A percentile compares a stretch with the other conserved stretches of the same genome.
These are phyloP conservation scores for Leucocoprinus gongylophorus DNA, from an alignment of 1,284 basidiomycete genomes.

Conservation along the genomic window DNA sequence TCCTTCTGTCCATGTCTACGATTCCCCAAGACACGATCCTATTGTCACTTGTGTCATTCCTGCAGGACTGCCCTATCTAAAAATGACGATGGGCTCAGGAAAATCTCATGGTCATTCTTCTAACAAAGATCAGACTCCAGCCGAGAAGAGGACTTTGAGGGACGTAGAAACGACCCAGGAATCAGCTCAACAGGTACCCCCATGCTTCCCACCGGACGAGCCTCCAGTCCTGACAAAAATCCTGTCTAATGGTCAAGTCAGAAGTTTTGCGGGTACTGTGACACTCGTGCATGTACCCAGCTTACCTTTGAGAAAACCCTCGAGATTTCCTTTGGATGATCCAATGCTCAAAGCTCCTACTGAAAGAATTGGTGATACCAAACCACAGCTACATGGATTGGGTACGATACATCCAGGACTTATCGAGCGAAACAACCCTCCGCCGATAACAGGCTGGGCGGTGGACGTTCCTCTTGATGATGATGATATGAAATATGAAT, in stretches of 20 bases:
- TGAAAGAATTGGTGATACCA: background rate
- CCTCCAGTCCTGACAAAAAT: background rate
- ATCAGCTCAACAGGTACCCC: background rate
- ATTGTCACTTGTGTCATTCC: constrained; percentile 40
- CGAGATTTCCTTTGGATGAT: constrained; percentile 22
- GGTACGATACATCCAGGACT: constrained; percentile 7
- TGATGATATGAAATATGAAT: constrained; percentile 1
- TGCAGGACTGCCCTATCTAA: constrained; percentile 33
- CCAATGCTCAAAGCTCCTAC: background rate
- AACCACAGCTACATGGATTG: constrained; percentile 10
- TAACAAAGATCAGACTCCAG: background rate
- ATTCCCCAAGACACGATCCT: constrained; percentile 42
- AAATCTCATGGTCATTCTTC: constrained; percentile 13
- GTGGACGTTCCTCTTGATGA: constrained; percentile 9
- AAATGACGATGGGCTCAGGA: constrained; percentile 39
- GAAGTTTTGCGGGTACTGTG: constrained; percentile 7
- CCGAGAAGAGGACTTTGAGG: background rate
- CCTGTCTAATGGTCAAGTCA: background rate
- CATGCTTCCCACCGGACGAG: background rate
- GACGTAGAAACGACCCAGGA: background rate
- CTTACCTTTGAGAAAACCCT: constrained; percentile 18
- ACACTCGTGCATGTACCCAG: constrained; percentile 9
- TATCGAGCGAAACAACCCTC: constrained; percentile 6
- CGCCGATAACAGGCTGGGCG: constrained; percentile 9
- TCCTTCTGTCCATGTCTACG: constrained; percentile 36